A percentile compares a stretch with the other conserved stretches of the same genome.
Conservation (phyloP, 345 rosid species). For the Ceriops decandra region DNA sequence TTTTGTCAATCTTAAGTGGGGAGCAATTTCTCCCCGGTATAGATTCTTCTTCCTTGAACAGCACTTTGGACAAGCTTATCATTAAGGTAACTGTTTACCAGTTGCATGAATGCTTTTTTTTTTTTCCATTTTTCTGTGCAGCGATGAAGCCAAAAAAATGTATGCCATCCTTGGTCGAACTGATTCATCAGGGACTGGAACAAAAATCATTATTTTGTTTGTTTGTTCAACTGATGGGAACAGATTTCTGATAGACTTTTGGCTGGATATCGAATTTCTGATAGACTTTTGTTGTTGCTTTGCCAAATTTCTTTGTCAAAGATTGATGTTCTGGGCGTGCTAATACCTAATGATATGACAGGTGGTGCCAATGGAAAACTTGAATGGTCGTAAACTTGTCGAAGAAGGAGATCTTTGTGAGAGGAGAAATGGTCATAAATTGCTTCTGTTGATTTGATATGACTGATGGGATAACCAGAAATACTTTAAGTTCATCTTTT, state of each 20-base stretch:
- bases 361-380: slow-evolving; percentile 94
- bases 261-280: background rate
- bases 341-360: slow-evolving; percentile 27
- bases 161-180: background rate
- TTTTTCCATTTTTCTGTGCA: background rate
- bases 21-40: slow-evolving; percentile 64
- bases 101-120: no score
- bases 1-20: slow-evolving; percentile 79
- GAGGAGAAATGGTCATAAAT: slow-evolving; percentile 73
- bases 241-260: background rate
- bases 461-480: slow-evolving; percentile 8
- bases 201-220: no score
- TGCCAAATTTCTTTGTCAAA: background rate
- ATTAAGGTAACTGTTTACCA: slow-evolving; percentile 52
- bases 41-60: slow-evolving; percentile 41
- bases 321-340: slow-evolving; percentile 9
- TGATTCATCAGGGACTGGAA: no score
- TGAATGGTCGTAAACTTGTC: slow-evolving; percentile 88
- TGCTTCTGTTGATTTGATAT: slow-evolving; percentile 13
- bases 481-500: slow-evolving; percentile 12
- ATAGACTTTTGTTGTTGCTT: background rate
- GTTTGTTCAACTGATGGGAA: background rate
- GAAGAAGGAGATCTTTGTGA: slow-evolving; percentile 94
- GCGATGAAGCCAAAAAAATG: background rate
- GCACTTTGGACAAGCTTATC: slow-evolving; percentile 58